phyloP scores from a whole-genome alignment of 805 yeast genomes.

The Lipomyces mesembrius region DNA sequence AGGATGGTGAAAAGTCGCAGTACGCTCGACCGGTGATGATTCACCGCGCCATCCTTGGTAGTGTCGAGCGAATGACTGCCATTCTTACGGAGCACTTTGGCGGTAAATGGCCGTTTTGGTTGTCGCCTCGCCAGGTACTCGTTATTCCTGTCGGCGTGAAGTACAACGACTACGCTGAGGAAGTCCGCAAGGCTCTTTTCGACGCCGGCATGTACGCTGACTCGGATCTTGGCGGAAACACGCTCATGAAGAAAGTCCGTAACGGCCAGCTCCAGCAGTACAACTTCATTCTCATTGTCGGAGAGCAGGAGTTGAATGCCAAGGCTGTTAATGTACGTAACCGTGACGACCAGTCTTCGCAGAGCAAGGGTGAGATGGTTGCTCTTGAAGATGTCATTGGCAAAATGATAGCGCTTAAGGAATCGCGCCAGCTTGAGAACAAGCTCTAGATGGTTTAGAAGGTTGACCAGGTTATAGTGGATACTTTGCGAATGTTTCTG shows the following conservation, averaged over 20 bases:
- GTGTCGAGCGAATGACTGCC: constrained; percentile 99
- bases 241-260: constrained; percentile 97
- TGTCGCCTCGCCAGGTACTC: constrained; percentile 97
- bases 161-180: constrained; percentile 86
- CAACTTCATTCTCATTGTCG: constrained; percentile 95
- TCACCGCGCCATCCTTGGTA: constrained; percentile 97
- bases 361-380: constrained; percentile 84
- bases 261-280: constrained; percentile 92
- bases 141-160: constrained; percentile 97
- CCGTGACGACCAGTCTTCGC: constrained; percentile 85
- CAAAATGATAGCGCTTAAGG: constrained; percentile 70
- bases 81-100: constrained; percentile 96
- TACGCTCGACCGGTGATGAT: constrained; percentile 95
- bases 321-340: constrained; percentile 91
- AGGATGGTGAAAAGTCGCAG: constrained; percentile 45
- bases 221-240: constrained; percentile 91
- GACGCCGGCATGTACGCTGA: constrained; percentile 86
- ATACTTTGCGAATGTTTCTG: not conserved
- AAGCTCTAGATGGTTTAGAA: constrained; percentile 9
- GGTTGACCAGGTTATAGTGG: not conserved
- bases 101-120: constrained; percentile 99
- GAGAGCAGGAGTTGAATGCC: constrained; percentile 86
- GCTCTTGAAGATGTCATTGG: constrained; percentile 70
- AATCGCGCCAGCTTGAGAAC: constrained; percentile 68
- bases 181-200: constrained; percentile 64